Percentiles rank a stretch among this genome's conserved stretches.
Evolutionary conservation across 371 early-diverging fungal species (phyloP).

Genomic region (Vairimorpha necatrix): DNA sequence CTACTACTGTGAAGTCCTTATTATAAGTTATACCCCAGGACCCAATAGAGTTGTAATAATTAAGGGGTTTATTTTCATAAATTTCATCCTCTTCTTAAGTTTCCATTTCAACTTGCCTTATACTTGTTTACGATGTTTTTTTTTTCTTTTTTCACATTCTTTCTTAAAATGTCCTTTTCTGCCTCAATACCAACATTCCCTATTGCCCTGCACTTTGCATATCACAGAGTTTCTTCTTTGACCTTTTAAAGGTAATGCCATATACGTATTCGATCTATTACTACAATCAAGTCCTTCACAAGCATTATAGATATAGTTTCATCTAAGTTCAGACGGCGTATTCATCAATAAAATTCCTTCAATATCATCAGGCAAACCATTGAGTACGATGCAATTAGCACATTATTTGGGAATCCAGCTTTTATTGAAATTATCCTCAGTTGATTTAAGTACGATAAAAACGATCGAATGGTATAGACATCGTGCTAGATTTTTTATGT

Average conservation of each 20-base stretch:
- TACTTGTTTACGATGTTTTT: not conserved
- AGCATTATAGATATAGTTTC: constrained; percentile 3
- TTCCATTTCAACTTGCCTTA: not conserved
- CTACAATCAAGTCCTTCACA: constrained; percentile 9
- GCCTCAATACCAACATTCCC: not conserved
- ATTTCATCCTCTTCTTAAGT: not conserved
- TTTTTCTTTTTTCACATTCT: not conserved
- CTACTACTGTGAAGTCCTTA: not conserved
- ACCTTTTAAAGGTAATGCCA: not conserved
- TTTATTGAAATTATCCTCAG: not conserved
- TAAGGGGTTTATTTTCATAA: not conserved
- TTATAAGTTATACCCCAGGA: not conserved
- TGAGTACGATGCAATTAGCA: not conserved
- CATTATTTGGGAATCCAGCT: not conserved
- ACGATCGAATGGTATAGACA: not conserved
- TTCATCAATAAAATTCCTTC: not conserved
- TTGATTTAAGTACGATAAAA: not conserved
- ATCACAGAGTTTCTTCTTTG: not conserved
- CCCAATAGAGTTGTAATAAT: not conserved
- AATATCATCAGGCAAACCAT: not conserved
- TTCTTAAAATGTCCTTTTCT: not conserved
- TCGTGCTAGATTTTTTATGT: not conserved
- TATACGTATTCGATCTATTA: not conserved
- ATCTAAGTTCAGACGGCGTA: not conserved
- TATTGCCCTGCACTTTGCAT: not conserved